Base-by-base conservation (phyloP, 345 rosid genomes). In the Syzygium grande region DNA sequence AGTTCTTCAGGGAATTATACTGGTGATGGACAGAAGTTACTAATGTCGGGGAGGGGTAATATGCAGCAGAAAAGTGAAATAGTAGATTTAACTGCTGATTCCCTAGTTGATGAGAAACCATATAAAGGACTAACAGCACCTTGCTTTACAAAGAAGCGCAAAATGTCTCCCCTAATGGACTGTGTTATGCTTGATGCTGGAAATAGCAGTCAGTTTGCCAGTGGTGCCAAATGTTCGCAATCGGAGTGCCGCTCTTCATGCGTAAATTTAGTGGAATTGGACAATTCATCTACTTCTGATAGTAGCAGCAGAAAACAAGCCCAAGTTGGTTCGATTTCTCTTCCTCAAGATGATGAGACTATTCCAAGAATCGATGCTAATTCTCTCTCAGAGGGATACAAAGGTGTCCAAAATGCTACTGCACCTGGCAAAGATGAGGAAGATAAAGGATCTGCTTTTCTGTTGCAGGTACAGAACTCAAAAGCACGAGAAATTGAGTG, bases 361-460 rank as follows among this genome's bases (percentile, higher is more conserved):
- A 41, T 87, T 53, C 90, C 29, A 53, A 41, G 78, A 87, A 87
- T 23, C 22, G 89, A 88, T 22, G 77, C 88, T 52, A 88, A 88
- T 63, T 59, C 78, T 84, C 77, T 56, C 14, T 27, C 78, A 68
- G 65, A 87, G 46, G 89, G 91, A 90, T 90, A 85, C 49, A 85
- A 89, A 87, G 85, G 85, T 86, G 86, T 86, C 87, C 90, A 84
- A 52, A 84, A 86, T 59, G 91, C 86, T 84, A 52, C 87, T 88
- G 89, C 85, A 85, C 87, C 92, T 86, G 61, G 91, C 43, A 90
- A 88, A 85, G 92, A 92, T 84, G 92, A 93, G 87, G 97, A 95
- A 92, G 91, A 93, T 53, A 94, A 88, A 88, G 99, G 98, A 89
- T 92, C 99, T 85, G 92, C 91, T 68, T 98, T 95, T 93, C 92